These are phyloP conservation scores for Cinnamomum chago DNA, from an alignment of 164 flowering plant species.

Conservation along the genomic window DNA sequence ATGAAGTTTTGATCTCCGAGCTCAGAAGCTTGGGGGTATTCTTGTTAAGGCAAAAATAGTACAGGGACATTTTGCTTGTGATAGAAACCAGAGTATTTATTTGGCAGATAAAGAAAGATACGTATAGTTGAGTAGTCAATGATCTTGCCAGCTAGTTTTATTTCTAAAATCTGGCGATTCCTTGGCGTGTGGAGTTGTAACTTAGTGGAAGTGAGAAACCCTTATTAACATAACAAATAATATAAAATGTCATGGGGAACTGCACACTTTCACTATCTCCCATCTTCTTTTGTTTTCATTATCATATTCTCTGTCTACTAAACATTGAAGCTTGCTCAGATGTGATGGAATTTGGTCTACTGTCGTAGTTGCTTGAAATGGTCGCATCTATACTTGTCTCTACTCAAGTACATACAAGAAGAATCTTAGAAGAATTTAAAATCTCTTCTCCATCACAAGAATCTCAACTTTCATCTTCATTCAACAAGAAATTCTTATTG, in stretches of 20 bases:
- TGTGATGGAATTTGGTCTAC: conserved; percentile 28
- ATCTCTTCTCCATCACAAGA: neutral
- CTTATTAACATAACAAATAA: neutral
- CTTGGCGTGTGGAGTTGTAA: conserved; percentile 49
- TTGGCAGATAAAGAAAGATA: conserved; percentile 1
- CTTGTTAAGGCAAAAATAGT: neutral
- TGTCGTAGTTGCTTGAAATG: conserved; percentile 34
- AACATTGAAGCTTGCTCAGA: conserved; percentile 2
- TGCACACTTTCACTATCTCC: conserved; percentile 5
- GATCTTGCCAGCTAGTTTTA: conserved; percentile 30
- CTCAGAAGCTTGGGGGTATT: neutral
- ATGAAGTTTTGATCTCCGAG: no score
- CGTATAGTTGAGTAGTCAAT: conserved; percentile 34
- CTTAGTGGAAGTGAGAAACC: conserved; percentile 11
- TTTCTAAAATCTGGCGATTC: conserved; percentile 18
- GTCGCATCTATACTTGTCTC: conserved; percentile 24
- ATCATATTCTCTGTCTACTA: neutral
- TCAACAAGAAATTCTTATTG: neutral
- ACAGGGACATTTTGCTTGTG: neutral
- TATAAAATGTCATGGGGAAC: conserved; percentile 14
- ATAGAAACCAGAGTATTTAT: neutral
- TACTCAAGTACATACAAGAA: conserved; percentile 8
- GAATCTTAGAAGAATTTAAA: neutral
- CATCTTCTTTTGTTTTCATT: conserved; percentile 12
- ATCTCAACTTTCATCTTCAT: neutral